These are phyloP conservation scores for Pyropia yezoensis DNA, from an alignment of 23 red algal genomes.

Conservation along the genomic window DNA sequence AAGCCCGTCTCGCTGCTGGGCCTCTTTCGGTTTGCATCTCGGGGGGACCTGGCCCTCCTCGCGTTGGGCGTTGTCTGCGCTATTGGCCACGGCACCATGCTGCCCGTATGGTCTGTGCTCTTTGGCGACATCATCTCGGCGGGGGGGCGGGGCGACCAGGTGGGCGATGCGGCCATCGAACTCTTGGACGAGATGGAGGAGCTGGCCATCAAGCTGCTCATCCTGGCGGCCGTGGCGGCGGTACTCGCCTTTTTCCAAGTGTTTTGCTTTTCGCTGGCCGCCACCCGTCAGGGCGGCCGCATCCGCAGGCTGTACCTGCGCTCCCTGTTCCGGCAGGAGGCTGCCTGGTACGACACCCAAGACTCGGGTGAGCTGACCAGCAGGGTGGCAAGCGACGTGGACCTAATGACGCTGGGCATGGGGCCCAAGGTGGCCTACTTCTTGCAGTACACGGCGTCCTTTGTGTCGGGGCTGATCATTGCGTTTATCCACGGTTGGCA, in stretches of 20 bases:
- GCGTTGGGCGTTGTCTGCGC: conserved; percentile 28
- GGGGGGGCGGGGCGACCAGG: conserved; percentile 14
- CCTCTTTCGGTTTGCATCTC: conserved; percentile 36
- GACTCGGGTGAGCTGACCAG: conserved; percentile 58
- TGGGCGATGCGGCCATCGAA: neutral
- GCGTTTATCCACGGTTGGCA: conserved; percentile 51
- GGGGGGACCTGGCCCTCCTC: conserved; percentile 26
- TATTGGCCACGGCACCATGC: conserved; percentile 56
- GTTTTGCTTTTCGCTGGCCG: no score
- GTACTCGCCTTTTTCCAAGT: conserved; percentile 53
- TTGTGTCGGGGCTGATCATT: conserved; percentile 55
- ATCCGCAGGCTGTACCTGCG: conserved; percentile 56
- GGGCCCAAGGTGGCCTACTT: conserved; percentile 53
- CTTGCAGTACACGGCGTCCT: conserved; percentile 47
- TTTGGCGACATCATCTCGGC: conserved; percentile 81
- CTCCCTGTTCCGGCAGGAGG: conserved; percentile 59
- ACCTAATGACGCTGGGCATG: conserved; percentile 48
- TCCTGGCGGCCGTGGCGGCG: conserved; percentile 58
- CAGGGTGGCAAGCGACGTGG: conserved; percentile 57
- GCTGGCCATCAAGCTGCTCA: conserved; percentile 66
- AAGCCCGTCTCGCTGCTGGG: conserved; percentile 24
- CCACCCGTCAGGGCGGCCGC: no score
- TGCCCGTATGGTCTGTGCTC: conserved; percentile 80
- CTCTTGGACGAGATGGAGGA: conserved; percentile 46
- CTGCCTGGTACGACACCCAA: conserved; percentile 45